Evolutionary conservation across 495 filamentous ascomycete species (phyloP).

Genomic region (Massariosphaeria phaeospora): DNA sequence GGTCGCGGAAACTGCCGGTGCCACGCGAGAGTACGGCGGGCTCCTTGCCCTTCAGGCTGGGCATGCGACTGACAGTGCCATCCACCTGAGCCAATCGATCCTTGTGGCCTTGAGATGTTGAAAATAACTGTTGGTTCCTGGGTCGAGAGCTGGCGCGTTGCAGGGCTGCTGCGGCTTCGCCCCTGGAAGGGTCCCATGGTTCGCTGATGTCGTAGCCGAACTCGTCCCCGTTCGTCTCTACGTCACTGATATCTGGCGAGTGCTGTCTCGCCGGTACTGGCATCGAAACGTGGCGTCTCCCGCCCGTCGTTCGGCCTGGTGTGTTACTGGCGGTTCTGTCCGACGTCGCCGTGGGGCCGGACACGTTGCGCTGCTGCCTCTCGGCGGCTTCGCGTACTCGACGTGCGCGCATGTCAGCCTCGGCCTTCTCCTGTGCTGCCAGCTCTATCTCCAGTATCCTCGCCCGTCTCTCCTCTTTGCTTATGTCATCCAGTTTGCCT

Average conservation of each 20-base stretch:
- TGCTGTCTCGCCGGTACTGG: conserved; percentile 9
- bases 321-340: not conserved
- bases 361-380: conserved; percentile 28
- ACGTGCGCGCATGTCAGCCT: conserved; percentile 31
- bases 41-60: conserved; percentile 22
- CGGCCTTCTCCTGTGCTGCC: conserved; percentile 50
- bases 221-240: conserved; percentile 13
- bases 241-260: not conserved
- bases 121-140: not conserved
- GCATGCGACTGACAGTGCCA: conserved; percentile 1
- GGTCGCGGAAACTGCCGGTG: conserved; percentile 26
- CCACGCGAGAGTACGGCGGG: conserved; percentile 21
- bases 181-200: conserved; percentile 29
- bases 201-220: conserved; percentile 21
- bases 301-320: conserved; percentile 15
- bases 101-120: conserved; percentile 27
- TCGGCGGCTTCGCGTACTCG: conserved; percentile 13
- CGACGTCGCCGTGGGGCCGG: conserved; percentile 13
- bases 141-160: not conserved
- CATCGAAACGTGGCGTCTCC: conserved; percentile 29
- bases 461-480: conserved; percentile 83
- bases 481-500: conserved; percentile 78
- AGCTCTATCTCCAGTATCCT: conserved; percentile 74
- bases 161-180: not conserved
- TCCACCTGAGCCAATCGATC: conserved; percentile 6